Evolutionary conservation across 2,329 filamentous ascomycete genomes (phyloP), one percentile per base, ranked within the genome.

Genomic region (Emericellopsis cladophorae): DNA sequence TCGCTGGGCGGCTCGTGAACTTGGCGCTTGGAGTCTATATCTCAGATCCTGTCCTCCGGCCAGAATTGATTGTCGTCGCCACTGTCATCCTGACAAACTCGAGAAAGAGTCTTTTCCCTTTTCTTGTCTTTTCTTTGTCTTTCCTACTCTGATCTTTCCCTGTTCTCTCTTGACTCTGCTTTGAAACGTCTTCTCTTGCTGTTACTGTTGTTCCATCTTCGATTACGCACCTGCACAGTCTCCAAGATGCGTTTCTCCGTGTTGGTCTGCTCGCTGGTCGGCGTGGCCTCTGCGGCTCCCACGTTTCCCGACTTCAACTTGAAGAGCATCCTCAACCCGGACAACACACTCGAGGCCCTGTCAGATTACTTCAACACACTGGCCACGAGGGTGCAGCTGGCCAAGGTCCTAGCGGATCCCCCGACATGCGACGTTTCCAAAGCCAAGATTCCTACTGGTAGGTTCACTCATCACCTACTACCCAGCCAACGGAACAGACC

Each of bases 361-460:
- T 72, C 75, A 23, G 64, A 67, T 33, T 81, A 79, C 61, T 81
- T 81, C 62, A 73, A 74, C 54, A 57, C 74, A 49, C 55, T 81
- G 45, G 74, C 74, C 23, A 46, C 57, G 41, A 79, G 76, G 55
- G 65, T 76, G 36, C 64, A 72, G 50, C 57, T 61, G 23, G 64
- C 64, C 41, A 70, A 64, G 51, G 45, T 54, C 11, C 62, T 66
- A 45, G 46, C 58, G 3, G 41, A 45, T 7, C 57, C 65, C 10
- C 68, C 72, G 1, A 49, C 60, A 23, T 81, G 77, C 50, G 70
- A 80, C 51, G 50, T 79, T 12, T 67, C 67, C 41, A 64, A 62
- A 26, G 73, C 73, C 2, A 52, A 59, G 42, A 64, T 79, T 55
- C 72, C 73, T 42, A 50, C 53, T 32, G 55, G 74, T 74, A 54